Base-by-base conservation (phyloP, 345 rosid genomes). In the Carallia brachiata region DNA sequence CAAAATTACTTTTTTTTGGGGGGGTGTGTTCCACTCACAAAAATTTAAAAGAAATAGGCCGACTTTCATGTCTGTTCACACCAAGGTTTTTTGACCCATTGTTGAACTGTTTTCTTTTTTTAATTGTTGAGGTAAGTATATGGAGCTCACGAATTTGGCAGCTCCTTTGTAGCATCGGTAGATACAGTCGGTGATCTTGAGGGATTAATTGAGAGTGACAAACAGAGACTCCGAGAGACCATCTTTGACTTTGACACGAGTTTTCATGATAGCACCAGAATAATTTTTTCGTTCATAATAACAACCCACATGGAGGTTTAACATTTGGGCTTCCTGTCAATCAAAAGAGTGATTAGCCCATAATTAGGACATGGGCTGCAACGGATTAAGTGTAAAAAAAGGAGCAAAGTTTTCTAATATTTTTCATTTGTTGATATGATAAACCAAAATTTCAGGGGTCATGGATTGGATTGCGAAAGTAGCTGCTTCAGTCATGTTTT, bases 101-200 rank as follows among this genome's bases (percentile, higher is more conserved):
- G 50, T 12, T 44, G 50, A 2, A 12, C 50, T 44, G 16, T 44
- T 44, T 44, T 12, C 50, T 12, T 44, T 44, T 44, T 16, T 37
- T 67, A 52, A 56, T 62, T 7, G 62, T 4, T 27, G 12, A 67
- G 13, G 54, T 47, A 18, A 34, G 36, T 10, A 30, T 0, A 34
- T 12, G 60, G 40, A 36, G 36, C n/a, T 12, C 37, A 75, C 69
- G 50, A 44, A 44, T 44, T 44, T 12, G 50, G 50, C 13, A 44
- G 50, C 50, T 10, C 2, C 47, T 1, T 40, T 9, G 47, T 4
- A 40, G 47, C 47, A 12, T 44, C 12, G 16, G 50, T 44, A 12
- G 50, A 12, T 44, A 44, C 0, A 44, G 80, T 75, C 67, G 68
- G 83, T 63, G 67, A 48, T 61, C 13, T 39, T 61, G 6, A 7